Percentiles rank a stretch among this genome's conserved stretches.
phyloP scores from a whole-genome alignment of 2,329 filamentous ascomycete species.

The Eutypella sp. region DNA sequence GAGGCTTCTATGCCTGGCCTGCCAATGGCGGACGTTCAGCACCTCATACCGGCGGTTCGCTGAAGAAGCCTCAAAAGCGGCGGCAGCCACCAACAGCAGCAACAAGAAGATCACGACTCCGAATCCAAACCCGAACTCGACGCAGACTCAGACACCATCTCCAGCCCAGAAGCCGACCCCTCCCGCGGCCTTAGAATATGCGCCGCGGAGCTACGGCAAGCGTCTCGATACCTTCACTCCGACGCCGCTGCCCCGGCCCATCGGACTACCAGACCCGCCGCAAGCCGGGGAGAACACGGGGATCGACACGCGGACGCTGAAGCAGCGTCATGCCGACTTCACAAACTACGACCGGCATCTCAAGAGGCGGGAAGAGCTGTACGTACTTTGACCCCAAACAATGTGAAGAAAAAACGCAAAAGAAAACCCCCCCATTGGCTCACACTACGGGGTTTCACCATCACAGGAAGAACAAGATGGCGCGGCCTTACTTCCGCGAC shows the following conservation, averaged over 20 bases:
- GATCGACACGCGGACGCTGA: slow-evolving; percentile 60
- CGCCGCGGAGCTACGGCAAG: slow-evolving; percentile 56
- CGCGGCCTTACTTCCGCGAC: slow-evolving; percentile 92
- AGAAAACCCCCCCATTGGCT: too few relatives aligned
- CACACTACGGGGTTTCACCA: not conserved
- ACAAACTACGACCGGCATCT: slow-evolving; percentile 83
- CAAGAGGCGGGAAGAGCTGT: slow-evolving; percentile 70
- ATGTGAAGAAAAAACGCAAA: not conserved
- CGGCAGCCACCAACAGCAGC: slow-evolving; percentile 5
- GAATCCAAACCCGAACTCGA: slow-evolving; percentile 10
- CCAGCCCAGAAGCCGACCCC: slow-evolving; percentile 20
- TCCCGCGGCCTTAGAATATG: slow-evolving; percentile 47
- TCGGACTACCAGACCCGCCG: slow-evolving; percentile 75
- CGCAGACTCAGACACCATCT: slow-evolving; percentile 10
- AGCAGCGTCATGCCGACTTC: slow-evolving; percentile 72
- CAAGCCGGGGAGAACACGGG: slow-evolving; percentile 76
- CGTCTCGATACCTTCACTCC: slow-evolving; percentile 52
- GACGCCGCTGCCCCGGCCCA: slow-evolving; percentile 62
- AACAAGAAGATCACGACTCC: not conserved
- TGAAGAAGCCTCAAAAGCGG: slow-evolving; percentile 18
- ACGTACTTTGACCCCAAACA: slow-evolving; percentile 21
- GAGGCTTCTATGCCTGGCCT: slow-evolving; percentile 40
- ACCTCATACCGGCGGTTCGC: slow-evolving; percentile 35
- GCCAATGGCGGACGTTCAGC: slow-evolving; percentile 48
- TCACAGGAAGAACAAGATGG: slow-evolving; percentile 64